Conservation (phyloP, 2,329 filamentous ascomycete genomes). For the Delphinella strobiligena region DNA sequence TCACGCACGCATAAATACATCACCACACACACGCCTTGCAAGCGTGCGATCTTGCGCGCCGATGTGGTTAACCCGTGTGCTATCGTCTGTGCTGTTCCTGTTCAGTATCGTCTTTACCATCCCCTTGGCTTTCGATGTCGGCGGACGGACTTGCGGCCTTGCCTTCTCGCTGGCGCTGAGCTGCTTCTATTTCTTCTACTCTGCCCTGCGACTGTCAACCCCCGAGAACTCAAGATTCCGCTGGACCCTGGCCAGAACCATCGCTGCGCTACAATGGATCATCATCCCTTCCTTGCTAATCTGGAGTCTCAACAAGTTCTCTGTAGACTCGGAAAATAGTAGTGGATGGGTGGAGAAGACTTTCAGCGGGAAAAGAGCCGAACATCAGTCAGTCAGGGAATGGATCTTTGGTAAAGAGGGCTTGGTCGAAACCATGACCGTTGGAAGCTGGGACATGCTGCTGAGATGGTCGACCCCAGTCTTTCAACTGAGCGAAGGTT, state of each 20-base stretch:
- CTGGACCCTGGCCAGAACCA: slow-evolving; percentile 54
- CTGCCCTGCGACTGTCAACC: slow-evolving; percentile 64
- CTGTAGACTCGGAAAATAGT: slow-evolving; percentile 65
- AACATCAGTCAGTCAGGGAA: slow-evolving; percentile 57
- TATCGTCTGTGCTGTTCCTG: slow-evolving; percentile 76
- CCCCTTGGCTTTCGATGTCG: slow-evolving; percentile 94
- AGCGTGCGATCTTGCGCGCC: slow-evolving; percentile 6
- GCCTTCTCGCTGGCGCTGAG: slow-evolving; percentile 87
- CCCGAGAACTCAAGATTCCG: slow-evolving; percentile 67
- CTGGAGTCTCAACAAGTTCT: slow-evolving; percentile 92
- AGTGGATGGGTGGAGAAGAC: slow-evolving; percentile 71
- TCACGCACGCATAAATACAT: no score
- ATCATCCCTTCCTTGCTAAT: slow-evolving; percentile 79
- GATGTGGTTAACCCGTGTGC: slow-evolving; percentile 67
- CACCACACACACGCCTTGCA: slow-evolving; percentile 5
- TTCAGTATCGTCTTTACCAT: slow-evolving; percentile 90
- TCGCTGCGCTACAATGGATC: slow-evolving; percentile 73
- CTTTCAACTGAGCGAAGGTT: slow-evolving; percentile 90
- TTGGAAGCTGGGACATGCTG: slow-evolving; percentile 81
- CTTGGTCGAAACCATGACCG: slow-evolving; percentile 63
- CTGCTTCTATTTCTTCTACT: slow-evolving; percentile 83
- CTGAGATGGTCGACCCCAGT: slow-evolving; percentile 84
- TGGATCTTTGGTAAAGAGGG: slow-evolving; percentile 86
- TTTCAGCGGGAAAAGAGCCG: slow-evolving; percentile 52
- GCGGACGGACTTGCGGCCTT: slow-evolving; percentile 83